phyloP scores from a whole-genome alignment of 2,329 filamentous ascomycete species.

The Cytospora mali region DNA sequence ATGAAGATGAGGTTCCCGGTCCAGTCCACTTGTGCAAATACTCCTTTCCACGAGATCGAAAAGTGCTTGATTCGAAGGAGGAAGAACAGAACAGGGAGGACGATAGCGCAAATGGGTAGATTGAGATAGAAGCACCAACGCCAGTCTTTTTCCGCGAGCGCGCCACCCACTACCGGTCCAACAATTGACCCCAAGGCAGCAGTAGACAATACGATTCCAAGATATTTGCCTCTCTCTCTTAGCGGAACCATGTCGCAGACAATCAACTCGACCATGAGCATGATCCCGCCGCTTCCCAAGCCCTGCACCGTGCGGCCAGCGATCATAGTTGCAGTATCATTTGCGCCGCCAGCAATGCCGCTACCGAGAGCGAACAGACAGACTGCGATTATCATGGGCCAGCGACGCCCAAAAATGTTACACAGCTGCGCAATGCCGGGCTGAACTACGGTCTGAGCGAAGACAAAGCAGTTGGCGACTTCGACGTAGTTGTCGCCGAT shows the following conservation, averaged over 20 bases:
- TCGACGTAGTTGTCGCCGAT: neutral
- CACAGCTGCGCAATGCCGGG: neutral
- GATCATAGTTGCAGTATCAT: neutral
- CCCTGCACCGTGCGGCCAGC: constrained; percentile 9
- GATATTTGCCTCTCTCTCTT: neutral
- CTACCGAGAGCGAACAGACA: neutral
- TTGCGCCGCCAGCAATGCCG: constrained; percentile 6
- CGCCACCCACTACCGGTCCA: neutral
- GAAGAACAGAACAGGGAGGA: constrained; percentile 34
- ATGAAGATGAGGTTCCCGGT: constrained; percentile 9
- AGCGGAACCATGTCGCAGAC: constrained; percentile 6
- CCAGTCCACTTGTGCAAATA: constrained; percentile 5
- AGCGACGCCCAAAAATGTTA: constrained; percentile 9
- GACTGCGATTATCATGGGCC: neutral
- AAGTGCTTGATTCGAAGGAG: constrained; percentile 26
- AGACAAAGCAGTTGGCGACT: constrained; percentile 8
- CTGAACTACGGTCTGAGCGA: constrained; percentile 1
- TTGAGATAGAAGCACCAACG: constrained; percentile 32
- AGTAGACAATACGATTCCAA: neutral
- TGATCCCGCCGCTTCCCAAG: neutral
- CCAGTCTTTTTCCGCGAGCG: neutral
- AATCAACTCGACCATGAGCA: neutral
- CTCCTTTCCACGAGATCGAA: neutral
- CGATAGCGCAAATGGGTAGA: constrained; percentile 36
- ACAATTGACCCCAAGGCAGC: neutral